A percentile compares a stretch with the other conserved stretches of the same genome.
These are phyloP conservation scores for Rhizopus arrhizus DNA, from an alignment of 371 early-diverging fungal species.

Conservation along the genomic window DNA sequence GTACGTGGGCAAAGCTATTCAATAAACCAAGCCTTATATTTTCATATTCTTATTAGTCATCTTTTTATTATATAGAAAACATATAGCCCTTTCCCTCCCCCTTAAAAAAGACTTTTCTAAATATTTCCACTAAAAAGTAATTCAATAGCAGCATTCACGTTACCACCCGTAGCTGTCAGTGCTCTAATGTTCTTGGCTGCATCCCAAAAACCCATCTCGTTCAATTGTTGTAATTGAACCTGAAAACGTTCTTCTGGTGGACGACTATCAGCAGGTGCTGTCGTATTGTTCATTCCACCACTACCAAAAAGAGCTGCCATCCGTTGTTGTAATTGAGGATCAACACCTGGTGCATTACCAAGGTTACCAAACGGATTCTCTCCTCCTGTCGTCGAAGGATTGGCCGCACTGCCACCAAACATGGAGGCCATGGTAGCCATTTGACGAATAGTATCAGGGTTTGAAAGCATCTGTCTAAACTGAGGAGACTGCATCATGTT, in stretches of 20 bases:
- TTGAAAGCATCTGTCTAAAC: constrained; percentile 83
- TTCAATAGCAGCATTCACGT: constrained; percentile 94
- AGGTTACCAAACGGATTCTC: constrained; percentile 71
- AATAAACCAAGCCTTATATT: too few species aligned
- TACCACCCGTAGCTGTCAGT: constrained; percentile 81
- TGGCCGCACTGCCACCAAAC: constrained; percentile 47
- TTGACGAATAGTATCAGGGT: constrained; percentile 80
- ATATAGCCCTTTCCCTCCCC: too few species aligned
- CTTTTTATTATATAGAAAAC: not conserved
- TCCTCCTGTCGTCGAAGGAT: constrained; percentile 22
- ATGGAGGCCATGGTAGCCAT: constrained; percentile 79
- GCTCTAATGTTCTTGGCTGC: constrained; percentile 89
- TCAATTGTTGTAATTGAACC: constrained; percentile 88
- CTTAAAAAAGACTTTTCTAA: constrained; percentile 3
- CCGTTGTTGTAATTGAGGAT: constrained; percentile 53
- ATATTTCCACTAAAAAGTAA: constrained; percentile 60
- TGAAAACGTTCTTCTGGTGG: constrained; percentile 92
- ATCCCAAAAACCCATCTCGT: constrained; percentile 97
- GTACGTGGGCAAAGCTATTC: too few species aligned
- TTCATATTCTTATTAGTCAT: not conserved
- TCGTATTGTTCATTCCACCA: constrained; percentile 29
- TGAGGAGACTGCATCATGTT: constrained; percentile 78
- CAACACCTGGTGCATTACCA: constrained; percentile 47
- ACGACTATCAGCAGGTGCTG: constrained; percentile 45
- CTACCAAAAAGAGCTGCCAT: constrained; percentile 46